These are phyloP conservation scores for Eucalyptus fibrosa DNA, from an alignment of 345 rosid genomes.

Conservation along the genomic window DNA sequence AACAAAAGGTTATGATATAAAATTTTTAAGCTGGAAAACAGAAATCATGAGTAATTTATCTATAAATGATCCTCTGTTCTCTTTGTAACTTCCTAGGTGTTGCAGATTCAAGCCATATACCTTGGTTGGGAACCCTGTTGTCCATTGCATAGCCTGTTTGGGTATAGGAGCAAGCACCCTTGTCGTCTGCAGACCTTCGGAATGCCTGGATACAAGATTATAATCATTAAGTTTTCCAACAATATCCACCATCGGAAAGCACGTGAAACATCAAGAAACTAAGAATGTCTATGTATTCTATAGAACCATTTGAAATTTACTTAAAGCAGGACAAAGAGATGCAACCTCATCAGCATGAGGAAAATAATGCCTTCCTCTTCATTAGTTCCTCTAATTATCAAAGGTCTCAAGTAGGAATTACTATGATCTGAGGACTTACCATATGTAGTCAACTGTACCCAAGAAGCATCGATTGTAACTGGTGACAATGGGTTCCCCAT, in stretches of 20 bases:
- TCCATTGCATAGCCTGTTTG: constrained; percentile 83
- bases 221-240: neutral
- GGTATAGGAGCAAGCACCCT: constrained; percentile 89
- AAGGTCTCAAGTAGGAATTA: neutral
- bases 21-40: neutral
- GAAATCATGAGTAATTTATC: neutral
- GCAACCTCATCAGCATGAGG: neutral
- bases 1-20: neutral
- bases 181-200: constrained; percentile 77
- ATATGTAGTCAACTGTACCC: constrained; percentile 96
- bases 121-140: constrained; percentile 89
- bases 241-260: neutral
- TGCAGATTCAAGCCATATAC: constrained; percentile 9
- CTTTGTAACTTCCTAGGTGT: neutral
- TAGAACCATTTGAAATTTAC: neutral
- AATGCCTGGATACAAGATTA: constrained; percentile 40
- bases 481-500: constrained; percentile 78
- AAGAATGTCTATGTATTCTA: neutral
- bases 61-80: neutral
- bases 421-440: constrained; percentile 21
- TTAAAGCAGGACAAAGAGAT: neutral
- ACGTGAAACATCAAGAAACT: neutral
- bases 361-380: neutral
- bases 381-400: neutral
- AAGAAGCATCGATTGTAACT: constrained; percentile 82